Conservation (phyloP, 257 asterid species). For the Solanum bulbocastanum region DNA sequence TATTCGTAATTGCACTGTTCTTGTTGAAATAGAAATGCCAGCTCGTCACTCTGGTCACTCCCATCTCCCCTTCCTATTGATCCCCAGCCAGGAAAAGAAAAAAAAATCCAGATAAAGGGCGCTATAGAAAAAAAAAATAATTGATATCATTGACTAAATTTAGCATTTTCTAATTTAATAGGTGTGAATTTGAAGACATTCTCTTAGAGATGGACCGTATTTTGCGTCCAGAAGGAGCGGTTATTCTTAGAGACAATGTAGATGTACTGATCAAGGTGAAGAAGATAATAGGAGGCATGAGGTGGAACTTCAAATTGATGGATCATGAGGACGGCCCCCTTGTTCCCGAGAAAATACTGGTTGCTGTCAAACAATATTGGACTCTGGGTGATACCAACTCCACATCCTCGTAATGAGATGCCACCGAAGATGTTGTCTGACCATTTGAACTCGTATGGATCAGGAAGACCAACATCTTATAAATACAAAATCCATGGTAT, state of each 20-base stretch:
- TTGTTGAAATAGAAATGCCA: background rate
- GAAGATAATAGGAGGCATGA: conserved; percentile 67
- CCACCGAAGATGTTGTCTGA: background rate
- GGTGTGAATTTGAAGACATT: conserved; percentile 83
- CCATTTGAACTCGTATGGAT: background rate
- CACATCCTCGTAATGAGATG: conserved; percentile 45
- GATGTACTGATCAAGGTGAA: conserved; percentile 79
- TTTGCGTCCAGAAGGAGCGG: conserved; percentile 90
- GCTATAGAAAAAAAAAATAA: too few relatives aligned
- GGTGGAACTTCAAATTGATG: conserved; percentile 66
- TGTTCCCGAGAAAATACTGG: conserved; percentile 66
- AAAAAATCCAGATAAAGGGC: background rate
- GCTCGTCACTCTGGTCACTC: background rate
- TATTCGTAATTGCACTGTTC: background rate
- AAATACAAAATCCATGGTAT: background rate
- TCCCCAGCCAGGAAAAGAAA: background rate
- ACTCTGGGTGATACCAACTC: conserved; percentile 52
- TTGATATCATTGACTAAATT: background rate
- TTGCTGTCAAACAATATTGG: conserved; percentile 90
- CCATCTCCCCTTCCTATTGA: background rate
- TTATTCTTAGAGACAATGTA: conserved; percentile 79
- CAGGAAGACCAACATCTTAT: conserved; percentile 7
- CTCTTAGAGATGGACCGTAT: conserved; percentile 92
- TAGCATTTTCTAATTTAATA: background rate
- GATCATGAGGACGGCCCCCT: conserved; percentile 98